These are phyloP conservation scores for Naganishia vishniacii DNA, from an alignment of 768 basidiomycete species.

Conservation along the genomic window DNA sequence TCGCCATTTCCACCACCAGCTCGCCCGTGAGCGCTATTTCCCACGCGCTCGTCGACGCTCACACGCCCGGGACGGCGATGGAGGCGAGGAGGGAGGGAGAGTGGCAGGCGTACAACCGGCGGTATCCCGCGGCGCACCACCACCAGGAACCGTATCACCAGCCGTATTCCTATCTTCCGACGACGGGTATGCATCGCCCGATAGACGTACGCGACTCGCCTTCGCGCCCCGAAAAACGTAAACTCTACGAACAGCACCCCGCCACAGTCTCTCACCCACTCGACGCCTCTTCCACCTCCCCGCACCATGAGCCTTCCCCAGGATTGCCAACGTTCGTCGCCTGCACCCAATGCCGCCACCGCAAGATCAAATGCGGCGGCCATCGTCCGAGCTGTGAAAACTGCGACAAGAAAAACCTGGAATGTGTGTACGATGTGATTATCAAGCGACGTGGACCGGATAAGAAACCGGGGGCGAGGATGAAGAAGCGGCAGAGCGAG, in stretches of 20 bases:
- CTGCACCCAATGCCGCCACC: constrained; percentile 27
- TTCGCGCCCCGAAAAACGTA: neutral
- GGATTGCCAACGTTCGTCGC: constrained; percentile 20
- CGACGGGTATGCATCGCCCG: neutral
- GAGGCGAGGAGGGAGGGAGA: neutral
- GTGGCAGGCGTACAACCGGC: neutral
- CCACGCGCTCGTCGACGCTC: neutral
- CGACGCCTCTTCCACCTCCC: neutral
- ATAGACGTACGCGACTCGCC: neutral
- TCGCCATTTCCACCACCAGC: neutral
- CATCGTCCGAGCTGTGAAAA: constrained; percentile 24
- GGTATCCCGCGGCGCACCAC: neutral
- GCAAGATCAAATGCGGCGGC: constrained; percentile 33
- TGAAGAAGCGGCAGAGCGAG: constrained; percentile 17
- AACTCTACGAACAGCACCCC: neutral
- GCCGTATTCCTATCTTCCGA: neutral
- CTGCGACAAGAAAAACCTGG: constrained; percentile 28
- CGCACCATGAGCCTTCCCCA: neutral
- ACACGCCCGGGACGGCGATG: neutral
- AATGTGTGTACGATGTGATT: constrained; percentile 28
- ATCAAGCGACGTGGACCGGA: constrained; percentile 32
- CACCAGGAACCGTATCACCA: neutral
- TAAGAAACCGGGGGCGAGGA: constrained; percentile 27
- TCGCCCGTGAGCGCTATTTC: constrained; percentile 6
- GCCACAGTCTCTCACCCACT: neutral